Conservation (phyloP, 257 asterid genomes). For the Ilex aquifolium region DNA sequence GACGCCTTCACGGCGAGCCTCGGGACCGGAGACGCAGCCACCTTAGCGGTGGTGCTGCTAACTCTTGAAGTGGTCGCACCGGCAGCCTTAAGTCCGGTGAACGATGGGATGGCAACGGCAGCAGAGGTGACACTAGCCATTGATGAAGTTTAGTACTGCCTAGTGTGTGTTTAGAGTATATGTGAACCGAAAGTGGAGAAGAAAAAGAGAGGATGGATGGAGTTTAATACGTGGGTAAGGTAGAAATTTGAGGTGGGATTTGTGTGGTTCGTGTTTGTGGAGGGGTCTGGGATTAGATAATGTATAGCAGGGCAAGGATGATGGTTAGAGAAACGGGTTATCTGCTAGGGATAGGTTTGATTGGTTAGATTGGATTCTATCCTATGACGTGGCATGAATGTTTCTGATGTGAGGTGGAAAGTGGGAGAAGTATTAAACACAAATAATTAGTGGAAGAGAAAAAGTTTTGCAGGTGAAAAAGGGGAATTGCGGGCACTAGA, state of each 20-base stretch:
- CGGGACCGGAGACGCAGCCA: too few species aligned
- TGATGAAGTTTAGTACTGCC: not conserved
- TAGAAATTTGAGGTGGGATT: conserved; percentile 1
- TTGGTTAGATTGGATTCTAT: conserved; percentile 36
- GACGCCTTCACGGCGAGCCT: too few species aligned
- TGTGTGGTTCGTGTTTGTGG: conserved; percentile 36
- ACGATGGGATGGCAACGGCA: not conserved
- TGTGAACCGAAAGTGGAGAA: conserved; percentile 22
- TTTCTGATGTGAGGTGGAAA: conserved; percentile 20
- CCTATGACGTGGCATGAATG: conserved; percentile 36
- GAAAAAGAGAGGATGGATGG: conserved; percentile 11
- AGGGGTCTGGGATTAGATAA: conserved; percentile 20
- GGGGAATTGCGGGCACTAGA: too few species aligned
- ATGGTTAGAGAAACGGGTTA: conserved; percentile 15
- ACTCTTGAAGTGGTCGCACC: not conserved
- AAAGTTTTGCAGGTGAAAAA: conserved; percentile 2
- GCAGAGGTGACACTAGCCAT: not conserved
- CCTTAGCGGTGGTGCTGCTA: not conserved
- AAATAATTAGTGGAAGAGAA: not conserved
- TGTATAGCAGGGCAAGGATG: conserved; percentile 8
- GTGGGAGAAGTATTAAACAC: not conserved
- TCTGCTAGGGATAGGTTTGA: conserved; percentile 21
- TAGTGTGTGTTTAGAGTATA: not conserved
- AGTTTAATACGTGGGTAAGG: conserved; percentile 25
- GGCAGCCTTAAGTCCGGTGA: not conserved